phyloP scores from a whole-genome alignment of 305 asterid genomes.

The Lippia alba region DNA sequence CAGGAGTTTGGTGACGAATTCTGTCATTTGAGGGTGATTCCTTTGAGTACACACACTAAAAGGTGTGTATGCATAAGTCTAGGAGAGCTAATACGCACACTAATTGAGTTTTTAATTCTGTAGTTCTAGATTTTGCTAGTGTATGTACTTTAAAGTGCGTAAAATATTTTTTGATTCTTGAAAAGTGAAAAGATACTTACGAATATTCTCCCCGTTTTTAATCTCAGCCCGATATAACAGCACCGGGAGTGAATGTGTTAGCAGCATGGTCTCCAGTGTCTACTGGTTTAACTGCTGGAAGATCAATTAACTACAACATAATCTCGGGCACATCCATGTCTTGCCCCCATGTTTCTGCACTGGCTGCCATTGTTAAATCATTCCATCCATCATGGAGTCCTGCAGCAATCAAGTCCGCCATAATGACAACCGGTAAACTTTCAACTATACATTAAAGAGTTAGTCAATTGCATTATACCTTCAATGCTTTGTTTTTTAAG shows the following conservation, averaged over 20 bases:
- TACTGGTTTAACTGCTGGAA: slow-evolving; percentile 45
- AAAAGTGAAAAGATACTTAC: too few species aligned
- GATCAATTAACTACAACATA: slow-evolving; percentile 53
- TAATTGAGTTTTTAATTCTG: too few species aligned
- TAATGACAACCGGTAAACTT: slow-evolving; percentile 70
- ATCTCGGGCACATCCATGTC: slow-evolving; percentile 76
- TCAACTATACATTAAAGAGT: neutral
- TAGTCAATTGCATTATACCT: too few species aligned
- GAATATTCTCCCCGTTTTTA: slow-evolving; percentile 16
- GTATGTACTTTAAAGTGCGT: neutral
- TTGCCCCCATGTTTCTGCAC: slow-evolving; percentile 71
- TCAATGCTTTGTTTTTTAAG: too few species aligned
- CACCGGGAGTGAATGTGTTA: slow-evolving; percentile 66
- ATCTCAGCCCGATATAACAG: slow-evolving; percentile 67
- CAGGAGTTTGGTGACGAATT: too few species aligned
- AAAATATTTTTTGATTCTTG: neutral
- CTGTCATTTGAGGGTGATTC: too few species aligned
- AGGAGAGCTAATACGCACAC: neutral
- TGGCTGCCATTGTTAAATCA: slow-evolving; percentile 60
- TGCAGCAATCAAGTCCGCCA: slow-evolving; percentile 69
- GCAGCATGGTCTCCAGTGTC: slow-evolving; percentile 76
- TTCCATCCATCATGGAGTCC: slow-evolving; percentile 71
- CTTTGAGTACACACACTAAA: too few species aligned
- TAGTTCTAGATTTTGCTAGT: too few species aligned
- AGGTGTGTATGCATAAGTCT: neutral